These are phyloP conservation scores for Fusarium globosum DNA, from an alignment of 2,329 filamentous ascomycete genomes.

Conservation along the genomic window DNA sequence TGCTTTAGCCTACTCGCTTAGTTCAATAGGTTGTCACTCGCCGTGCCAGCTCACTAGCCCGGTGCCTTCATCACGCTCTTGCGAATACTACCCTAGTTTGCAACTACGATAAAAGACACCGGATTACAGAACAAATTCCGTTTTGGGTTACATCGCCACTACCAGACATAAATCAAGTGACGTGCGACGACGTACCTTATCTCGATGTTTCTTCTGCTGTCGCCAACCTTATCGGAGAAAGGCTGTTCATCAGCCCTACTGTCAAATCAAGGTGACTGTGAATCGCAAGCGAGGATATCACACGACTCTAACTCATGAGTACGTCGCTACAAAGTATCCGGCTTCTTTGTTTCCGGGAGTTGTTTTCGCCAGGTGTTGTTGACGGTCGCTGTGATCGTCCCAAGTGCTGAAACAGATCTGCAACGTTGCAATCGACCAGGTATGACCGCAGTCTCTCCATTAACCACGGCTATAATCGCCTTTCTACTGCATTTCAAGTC, in stretches of 20 bases:
- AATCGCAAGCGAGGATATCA: conserved; percentile 6
- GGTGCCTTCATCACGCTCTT: conserved; percentile 17
- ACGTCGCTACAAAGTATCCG: accelerated
- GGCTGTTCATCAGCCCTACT: neutral
- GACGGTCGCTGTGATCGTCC: neutral
- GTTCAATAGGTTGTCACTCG: neutral
- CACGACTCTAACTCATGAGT: neutral
- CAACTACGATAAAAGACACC: conserved; percentile 1
- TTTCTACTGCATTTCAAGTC: neutral
- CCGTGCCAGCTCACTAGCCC: neutral
- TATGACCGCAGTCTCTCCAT: neutral
- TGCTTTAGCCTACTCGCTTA: neutral
- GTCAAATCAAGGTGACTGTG: neutral
- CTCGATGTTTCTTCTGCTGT: neutral
- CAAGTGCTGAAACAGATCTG: conserved; percentile 2
- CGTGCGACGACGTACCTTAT: neutral
- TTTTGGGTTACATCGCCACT: neutral
- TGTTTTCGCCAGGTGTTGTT: neutral
- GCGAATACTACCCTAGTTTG: conserved; percentile 8
- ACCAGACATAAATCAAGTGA: conserved; percentile 6
- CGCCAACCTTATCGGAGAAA: neutral
- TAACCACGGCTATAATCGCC: neutral
- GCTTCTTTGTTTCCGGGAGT: neutral
- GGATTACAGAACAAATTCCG: neutral
- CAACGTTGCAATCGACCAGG: conserved; percentile 11